These are phyloP conservation scores for Fusarium phyllophilum DNA, from an alignment of 2,329 filamentous ascomycete genomes.

Conservation along the genomic window DNA sequence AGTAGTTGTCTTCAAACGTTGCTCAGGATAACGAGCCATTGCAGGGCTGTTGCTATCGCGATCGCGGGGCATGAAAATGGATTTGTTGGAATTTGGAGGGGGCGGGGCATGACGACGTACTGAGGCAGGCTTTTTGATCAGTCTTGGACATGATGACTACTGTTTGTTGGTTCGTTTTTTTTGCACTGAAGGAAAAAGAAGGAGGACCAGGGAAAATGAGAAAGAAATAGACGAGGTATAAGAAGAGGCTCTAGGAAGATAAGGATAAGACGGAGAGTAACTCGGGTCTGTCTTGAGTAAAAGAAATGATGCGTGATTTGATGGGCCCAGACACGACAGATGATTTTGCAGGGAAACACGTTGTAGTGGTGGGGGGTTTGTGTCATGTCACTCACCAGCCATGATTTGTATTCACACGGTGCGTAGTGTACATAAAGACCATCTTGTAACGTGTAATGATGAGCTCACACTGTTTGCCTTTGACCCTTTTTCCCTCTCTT, in stretches of 20 bases:
- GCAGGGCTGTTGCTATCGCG: constrained; percentile 23
- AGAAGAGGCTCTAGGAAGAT: constrained; percentile 21
- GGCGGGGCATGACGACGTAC: constrained; percentile 57
- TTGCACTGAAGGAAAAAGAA: constrained; percentile 28
- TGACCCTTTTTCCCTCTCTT: constrained; percentile 12
- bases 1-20: constrained; percentile 37
- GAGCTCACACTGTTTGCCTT: constrained; percentile 1
- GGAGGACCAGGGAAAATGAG: background rate
- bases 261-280: constrained; percentile 37
- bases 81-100: constrained; percentile 39
- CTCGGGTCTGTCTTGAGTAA: constrained; percentile 31
- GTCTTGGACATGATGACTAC: constrained; percentile 61
- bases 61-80: constrained; percentile 38
- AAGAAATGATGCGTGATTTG: constrained; percentile 48
- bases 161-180: constrained; percentile 10
- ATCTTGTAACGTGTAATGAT: constrained; percentile 16
- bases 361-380: constrained; percentile 42
- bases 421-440: accelerated
- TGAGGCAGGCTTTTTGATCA: constrained; percentile 70
- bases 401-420: constrained; percentile 29
- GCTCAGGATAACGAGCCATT: constrained; percentile 27
- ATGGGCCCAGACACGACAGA: constrained; percentile 33
- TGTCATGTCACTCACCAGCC: constrained; percentile 39
- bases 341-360: constrained; percentile 42
- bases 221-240: constrained; percentile 25